These are phyloP conservation scores for Xylaria longipes DNA, from an alignment of 495 filamentous ascomycete genomes.

Conservation along the genomic window DNA sequence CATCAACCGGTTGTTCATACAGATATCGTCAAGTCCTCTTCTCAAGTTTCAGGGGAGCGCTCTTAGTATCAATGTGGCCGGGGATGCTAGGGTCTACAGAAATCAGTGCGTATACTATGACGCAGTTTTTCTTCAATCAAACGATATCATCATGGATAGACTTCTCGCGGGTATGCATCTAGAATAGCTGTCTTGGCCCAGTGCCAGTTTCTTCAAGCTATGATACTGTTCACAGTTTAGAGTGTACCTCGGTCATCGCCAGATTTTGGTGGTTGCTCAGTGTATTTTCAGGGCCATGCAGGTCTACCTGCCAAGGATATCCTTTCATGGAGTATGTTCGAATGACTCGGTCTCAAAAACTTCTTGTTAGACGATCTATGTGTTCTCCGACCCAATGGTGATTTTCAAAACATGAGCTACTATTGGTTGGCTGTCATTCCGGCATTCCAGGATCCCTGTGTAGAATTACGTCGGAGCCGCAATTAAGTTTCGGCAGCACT, in stretches of 20 bases:
- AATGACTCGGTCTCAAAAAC: not conserved
- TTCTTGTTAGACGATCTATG: not conserved
- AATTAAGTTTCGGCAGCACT: not conserved
- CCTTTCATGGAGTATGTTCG: not conserved
- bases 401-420: not conserved
- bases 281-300: not conserved
- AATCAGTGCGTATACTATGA: not conserved
- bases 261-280: not conserved
- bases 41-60: not conserved
- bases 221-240: not conserved
- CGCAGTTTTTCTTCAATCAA: not conserved
- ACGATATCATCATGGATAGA: slow-evolving; percentile 13
- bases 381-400: not conserved
- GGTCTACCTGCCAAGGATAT: not conserved
- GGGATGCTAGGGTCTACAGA: not conserved
- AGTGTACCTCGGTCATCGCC: not conserved
- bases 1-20: not conserved
- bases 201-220: not conserved
- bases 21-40: not conserved
- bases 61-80: not conserved
- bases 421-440: not conserved
- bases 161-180: not conserved
- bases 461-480: not conserved
- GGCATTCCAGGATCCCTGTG: not conserved
- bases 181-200: not conserved